Evolutionary conservation across 2,329 filamentous ascomycete species (phyloP), one percentile per base, ranked within the genome.

Genomic region (Fusarium heterosporum): DNA sequence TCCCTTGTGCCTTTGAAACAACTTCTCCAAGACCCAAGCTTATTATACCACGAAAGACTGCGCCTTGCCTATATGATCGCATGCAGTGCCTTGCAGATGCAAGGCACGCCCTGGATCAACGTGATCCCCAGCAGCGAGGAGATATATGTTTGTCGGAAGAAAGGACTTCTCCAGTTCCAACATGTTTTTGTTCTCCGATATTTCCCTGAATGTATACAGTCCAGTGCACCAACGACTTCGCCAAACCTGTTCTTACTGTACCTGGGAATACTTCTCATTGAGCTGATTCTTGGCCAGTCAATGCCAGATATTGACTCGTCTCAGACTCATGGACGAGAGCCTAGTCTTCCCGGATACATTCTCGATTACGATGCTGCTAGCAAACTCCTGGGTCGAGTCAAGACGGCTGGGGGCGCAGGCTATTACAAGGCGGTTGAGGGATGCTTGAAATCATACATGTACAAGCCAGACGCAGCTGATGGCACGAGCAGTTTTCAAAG

Each of bases 381-480:
- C 4, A 58, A 40, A 6, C 30, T 58, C n/a, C 16, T 58, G 1
- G 55, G 55, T 6, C n/a, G 55, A 8, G 55, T 58, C 3, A 47
- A 25, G 50, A 58, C 47, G 50, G 6, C 25, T 1, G 40, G 41
- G 16, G 55, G 55, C 1, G 9, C 17, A 0, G 41, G 50, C 0
- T 55, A 58, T 30, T 40, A 55, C 14, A 55, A 41, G 4, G 55
- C 50, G 3, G 55, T 58, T 1, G 41, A 58, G 32, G 50, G 55
- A 5, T 47, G 55, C 1, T 4, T 54, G n/a, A 29, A 29, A 30
- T 56, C 47, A 12, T 16, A 42, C 1, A 38, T 54, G 5, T 19
- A 43, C 4, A 22, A 6, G 22, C 22, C 22, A 6, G 22, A 22
- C 6, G 22, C 22, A 22, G 22, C 22, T 22, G 22, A 22, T 22